Percentiles rank a stretch among this genome's conserved stretches.
These are phyloP conservation scores for Verticillium zaregamsianum DNA, from an alignment of 2,329 filamentous ascomycete species.

Conservation along the genomic window DNA sequence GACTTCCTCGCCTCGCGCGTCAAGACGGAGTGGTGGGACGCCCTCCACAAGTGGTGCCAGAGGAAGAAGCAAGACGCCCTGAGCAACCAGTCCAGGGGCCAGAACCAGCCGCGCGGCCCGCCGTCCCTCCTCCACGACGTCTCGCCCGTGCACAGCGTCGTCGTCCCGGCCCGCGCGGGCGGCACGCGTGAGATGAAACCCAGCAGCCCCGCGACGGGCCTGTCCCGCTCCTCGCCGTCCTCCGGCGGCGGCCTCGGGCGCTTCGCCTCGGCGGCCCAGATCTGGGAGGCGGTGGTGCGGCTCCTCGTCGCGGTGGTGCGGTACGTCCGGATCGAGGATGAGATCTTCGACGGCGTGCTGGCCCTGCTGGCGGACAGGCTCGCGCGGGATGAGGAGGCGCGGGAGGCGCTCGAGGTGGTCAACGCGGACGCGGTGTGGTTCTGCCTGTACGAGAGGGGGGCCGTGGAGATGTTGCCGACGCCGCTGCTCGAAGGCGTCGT, in stretches of 20 bases:
- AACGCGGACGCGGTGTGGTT: slow-evolving; percentile 80
- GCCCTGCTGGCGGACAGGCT: slow-evolving; percentile 55
- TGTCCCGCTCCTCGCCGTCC: not conserved
- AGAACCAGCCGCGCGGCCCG: not conserved
- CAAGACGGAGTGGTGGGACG: slow-evolving; percentile 64
- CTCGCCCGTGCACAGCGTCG: slow-evolving; percentile 6
- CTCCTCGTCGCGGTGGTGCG: slow-evolving; percentile 58
- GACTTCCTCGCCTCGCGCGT: slow-evolving; percentile 78
- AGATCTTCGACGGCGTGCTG: slow-evolving; percentile 68
- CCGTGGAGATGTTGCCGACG: slow-evolving; percentile 27
- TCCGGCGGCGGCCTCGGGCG: slow-evolving; percentile 40
- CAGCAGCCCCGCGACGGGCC: slow-evolving; percentile 2
- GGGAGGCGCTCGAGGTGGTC: slow-evolving; percentile 54
- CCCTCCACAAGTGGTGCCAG: slow-evolving; percentile 46
- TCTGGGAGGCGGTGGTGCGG: slow-evolving; percentile 59
- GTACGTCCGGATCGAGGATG: slow-evolving; percentile 61
- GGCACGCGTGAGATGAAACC: slow-evolving; percentile 15
- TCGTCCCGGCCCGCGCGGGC: slow-evolving; percentile 21
- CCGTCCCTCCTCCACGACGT: not conserved
- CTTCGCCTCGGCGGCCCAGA: slow-evolving; percentile 57
- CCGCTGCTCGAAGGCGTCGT: slow-evolving; percentile 38
- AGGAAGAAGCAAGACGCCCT: slow-evolving; percentile 35
- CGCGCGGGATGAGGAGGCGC: slow-evolving; percentile 41
- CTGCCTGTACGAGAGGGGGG: slow-evolving; percentile 44
- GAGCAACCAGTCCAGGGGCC: not conserved